A percentile compares a stretch with the other conserved stretches of the same genome.
These are phyloP conservation scores for Aurinia saxatilis DNA, from an alignment of 345 rosid species.

Conservation along the genomic window DNA sequence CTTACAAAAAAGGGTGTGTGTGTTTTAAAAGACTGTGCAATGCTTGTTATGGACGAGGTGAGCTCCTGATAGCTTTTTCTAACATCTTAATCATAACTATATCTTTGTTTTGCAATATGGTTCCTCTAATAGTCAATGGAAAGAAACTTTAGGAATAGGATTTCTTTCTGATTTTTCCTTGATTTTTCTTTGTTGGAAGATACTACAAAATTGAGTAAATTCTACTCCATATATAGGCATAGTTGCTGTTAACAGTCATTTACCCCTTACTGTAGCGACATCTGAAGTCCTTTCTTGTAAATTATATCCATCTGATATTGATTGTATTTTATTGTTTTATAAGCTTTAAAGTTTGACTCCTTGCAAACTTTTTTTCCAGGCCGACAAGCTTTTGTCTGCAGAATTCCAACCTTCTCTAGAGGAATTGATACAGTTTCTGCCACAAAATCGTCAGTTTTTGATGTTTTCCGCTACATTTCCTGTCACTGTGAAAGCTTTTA, in stretches of 20 bases:
- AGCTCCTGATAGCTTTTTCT: conserved; percentile 12
- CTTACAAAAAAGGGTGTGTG: conserved; percentile 95
- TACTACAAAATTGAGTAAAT: not conserved
- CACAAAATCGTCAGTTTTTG: conserved; percentile 75
- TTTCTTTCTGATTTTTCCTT: not conserved
- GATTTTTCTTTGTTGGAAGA: not conserved
- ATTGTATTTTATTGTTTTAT: conserved; percentile 12
- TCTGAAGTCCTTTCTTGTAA: not conserved
- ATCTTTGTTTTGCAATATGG: not conserved
- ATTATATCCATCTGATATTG: not conserved
- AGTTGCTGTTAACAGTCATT: not conserved
- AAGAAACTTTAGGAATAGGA: not conserved
- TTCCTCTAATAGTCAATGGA: not conserved
- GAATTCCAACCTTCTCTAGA: conserved; percentile 97
- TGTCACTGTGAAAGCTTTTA: conserved; percentile 95
- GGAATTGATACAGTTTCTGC: conserved; percentile 87
- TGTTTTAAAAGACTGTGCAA: conserved; percentile 83
- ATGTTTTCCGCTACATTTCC: conserved; percentile 99
- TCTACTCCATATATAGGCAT: not conserved
- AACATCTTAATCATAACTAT: not conserved
- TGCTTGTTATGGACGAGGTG: conserved; percentile 99
- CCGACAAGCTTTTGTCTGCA: conserved; percentile 95
- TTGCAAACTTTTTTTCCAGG: conserved; percentile 42
- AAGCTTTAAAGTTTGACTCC: conserved; percentile 28
- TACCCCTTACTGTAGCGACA: not conserved